phyloP scores from a whole-genome alignment of 176 grass and related monocot species.

The Musa beccarii region DNA sequence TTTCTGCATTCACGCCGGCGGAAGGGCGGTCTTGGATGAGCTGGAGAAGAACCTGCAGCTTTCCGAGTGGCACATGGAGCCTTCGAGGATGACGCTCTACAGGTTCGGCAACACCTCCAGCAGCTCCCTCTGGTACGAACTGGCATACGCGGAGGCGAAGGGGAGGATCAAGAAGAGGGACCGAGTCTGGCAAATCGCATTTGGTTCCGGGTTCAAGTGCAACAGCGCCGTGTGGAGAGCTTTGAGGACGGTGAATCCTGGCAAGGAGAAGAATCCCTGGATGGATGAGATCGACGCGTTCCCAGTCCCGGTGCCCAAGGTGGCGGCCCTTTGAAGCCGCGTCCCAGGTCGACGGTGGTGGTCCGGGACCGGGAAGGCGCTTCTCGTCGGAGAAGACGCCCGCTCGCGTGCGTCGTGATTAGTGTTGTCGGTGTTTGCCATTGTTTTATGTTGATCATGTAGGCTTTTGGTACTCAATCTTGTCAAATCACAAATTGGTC shows the following conservation, averaged over 20 bases:
- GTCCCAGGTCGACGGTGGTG: neutral
- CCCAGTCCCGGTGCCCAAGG: neutral
- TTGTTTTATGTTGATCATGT: too few species aligned
- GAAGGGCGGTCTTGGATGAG: constrained; percentile 1
- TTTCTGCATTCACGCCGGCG: constrained; percentile 8
- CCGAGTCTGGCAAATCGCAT: constrained; percentile 17
- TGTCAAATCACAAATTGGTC: too few species aligned
- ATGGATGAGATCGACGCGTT: constrained; percentile 11
- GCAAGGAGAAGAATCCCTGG: constrained; percentile 12
- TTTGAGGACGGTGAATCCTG: constrained; percentile 7
- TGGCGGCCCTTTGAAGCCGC: neutral
- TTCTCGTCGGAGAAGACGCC: too few species aligned
- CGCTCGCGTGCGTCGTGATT: too few species aligned
- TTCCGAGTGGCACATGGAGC: constrained; percentile 9
- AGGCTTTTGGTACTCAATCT: too few species aligned
- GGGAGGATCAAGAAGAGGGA: constrained; percentile 7
- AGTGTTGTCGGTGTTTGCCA: too few species aligned
- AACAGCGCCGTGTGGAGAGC: constrained; percentile 12
- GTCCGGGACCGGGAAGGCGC: too few species aligned
- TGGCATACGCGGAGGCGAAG: neutral
- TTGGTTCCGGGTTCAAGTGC: constrained; percentile 19
- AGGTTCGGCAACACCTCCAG: constrained; percentile 1
- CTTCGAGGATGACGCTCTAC: constrained; percentile 7
- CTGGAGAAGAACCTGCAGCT: constrained; percentile 2
- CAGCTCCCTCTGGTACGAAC: constrained; percentile 4